Base-by-base conservation (phyloP, 371 early-diverging fungal species). In the Mucor ambiguus region DNA sequence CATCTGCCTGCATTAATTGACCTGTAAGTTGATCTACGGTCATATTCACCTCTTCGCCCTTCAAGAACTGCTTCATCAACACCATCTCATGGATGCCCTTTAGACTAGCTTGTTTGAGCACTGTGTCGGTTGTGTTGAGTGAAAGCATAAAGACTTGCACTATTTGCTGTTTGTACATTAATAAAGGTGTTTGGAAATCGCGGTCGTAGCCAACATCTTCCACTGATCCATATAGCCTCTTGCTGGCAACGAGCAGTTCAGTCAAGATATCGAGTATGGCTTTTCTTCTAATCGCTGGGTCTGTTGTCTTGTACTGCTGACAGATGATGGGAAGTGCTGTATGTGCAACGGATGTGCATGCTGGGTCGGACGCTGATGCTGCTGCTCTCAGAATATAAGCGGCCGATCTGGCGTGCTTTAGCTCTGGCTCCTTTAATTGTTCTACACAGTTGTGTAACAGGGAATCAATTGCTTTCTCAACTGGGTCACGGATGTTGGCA, bases 361-460 rank as follows among this genome's bases (percentile, higher is more conserved):
- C 87, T 38, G 90, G 87, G 67, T 90, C 87, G 10, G 87, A 90
- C 32, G 91, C 87, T 49, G 83, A 83, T 5, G 88, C 88, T 24
- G 83, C 84, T 6, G 89, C 77, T 58, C 84, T 80, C 58, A 92
- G 65, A 38, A 90, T 84, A 61, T 73, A 81, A 24, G 89, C 86
- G 55, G 88, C 81, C 1, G 85, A 82, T 70, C 85, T 85, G 3
- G 89, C 90, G 44, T 88, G 80, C 54, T 90, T 90, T 33, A 86
- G 67, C 55, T 90, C 90, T 4, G 89, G 88, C 46, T 88, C 84
- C 44, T 85, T 85, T 7, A 93, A 66, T 60, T 87, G 79, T 14
- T 85, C 69, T 24, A 90, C 73, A 58, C 87, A 87, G 33, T 90
- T 88, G 18, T 80, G 65, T 28, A 89, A 63, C n/a, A 90, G 75